phyloP scores from a whole-genome alignment of 345 rosid genomes.

The Camelina hispida region DNA sequence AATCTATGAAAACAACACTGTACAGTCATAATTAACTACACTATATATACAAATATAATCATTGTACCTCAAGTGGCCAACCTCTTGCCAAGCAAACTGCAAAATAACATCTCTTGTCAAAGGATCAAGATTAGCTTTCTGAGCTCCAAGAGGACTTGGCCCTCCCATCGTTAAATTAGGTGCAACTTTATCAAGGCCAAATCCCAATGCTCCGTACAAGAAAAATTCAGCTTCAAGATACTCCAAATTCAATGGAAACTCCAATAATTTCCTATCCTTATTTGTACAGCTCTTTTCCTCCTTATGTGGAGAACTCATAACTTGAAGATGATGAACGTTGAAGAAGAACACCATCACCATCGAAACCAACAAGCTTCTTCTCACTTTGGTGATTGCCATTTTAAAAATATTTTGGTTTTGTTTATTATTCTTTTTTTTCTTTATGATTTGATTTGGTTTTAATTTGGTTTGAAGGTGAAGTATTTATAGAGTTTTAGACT shows the following conservation, averaged over 20 bases:
- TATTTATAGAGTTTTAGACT: conserved; percentile 31
- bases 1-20: too few relatives aligned
- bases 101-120: conserved; percentile 59
- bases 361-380: conserved; percentile 29
- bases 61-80: conserved; percentile 77
- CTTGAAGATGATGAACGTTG: conserved; percentile 30
- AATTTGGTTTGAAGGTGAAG: conserved; percentile 6
- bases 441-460: conserved; percentile 19
- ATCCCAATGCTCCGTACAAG: conserved; percentile 67
- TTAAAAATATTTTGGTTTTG: background rate
- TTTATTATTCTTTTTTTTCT: background rate
- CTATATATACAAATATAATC: background rate
- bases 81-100: conserved; percentile 91
- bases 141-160: conserved; percentile 73
- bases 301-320: conserved; percentile 27
- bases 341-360: conserved; percentile 31
- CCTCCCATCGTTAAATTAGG: conserved; percentile 69
- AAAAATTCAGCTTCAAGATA: conserved; percentile 94
- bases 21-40: background rate
- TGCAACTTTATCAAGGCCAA: conserved; percentile 69
- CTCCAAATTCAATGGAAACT: conserved; percentile 86
- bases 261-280: conserved; percentile 49
- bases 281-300: conserved; percentile 6
- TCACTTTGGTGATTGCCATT: conserved; percentile 22
- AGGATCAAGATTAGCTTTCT: conserved; percentile 59